Percentiles rank a stretch among this genome's conserved stretches.
Evolutionary conservation across 1,284 basidiomycete species (phyloP).

Genomic region (Mycena sp.): DNA sequence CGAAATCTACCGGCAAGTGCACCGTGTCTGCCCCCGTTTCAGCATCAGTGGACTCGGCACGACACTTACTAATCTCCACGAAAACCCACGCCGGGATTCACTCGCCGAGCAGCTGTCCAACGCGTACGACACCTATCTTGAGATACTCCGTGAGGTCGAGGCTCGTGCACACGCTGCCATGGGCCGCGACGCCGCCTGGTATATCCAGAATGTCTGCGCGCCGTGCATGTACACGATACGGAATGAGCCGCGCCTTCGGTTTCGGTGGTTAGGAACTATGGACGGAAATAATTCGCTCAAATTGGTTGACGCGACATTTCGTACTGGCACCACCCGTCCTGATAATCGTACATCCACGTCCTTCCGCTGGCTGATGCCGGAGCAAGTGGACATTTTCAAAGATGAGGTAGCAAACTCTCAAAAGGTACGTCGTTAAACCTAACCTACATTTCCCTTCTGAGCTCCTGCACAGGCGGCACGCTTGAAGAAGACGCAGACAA

Average conservation of each 20-base stretch:
- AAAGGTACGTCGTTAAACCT: not conserved
- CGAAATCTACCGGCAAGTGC: constrained; percentile 23
- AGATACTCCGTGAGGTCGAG: constrained; percentile 1
- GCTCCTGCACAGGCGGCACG: too few relatives aligned
- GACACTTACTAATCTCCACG: constrained; percentile 7
- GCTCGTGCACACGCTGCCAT: not conserved
- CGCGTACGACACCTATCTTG: constrained; percentile 21
- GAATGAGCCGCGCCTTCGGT: constrained; percentile 34
- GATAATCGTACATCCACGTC: constrained; percentile 6
- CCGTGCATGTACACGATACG: constrained; percentile 32
- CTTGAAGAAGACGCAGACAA: too few relatives aligned
- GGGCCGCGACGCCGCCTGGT: constrained; percentile 20
- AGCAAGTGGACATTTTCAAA: constrained; percentile 40
- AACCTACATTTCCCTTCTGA: too few relatives aligned
- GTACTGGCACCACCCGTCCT: constrained; percentile 31
- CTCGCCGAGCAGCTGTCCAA: constrained; percentile 1
- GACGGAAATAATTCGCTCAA: constrained; percentile 35
- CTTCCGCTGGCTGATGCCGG: constrained; percentile 28
- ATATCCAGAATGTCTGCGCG: constrained; percentile 24
- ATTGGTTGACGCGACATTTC: constrained; percentile 32
- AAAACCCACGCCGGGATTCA: not conserved
- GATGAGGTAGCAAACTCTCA: constrained; percentile 38
- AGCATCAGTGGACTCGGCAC: constrained; percentile 12
- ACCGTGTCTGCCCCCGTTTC: constrained; percentile 23
- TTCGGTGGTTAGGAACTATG: constrained; percentile 34